Evolutionary conservation across 257 asterid genomes (phyloP), one percentile per base, ranked within the genome.

Genomic region (Solanum clarkiae): DNA sequence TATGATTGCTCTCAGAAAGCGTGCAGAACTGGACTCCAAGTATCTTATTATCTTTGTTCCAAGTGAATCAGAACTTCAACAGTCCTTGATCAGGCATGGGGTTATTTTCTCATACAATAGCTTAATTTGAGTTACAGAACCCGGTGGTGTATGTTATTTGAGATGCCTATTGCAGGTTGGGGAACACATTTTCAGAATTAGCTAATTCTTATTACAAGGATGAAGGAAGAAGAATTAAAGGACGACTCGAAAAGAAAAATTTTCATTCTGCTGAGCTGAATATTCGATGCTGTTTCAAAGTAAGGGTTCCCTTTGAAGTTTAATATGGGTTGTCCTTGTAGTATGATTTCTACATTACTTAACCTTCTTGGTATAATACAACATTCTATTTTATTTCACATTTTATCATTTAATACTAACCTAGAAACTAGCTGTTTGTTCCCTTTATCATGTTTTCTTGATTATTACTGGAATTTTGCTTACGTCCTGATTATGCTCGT

Each of bases 231-330:
- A 90, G 94, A 90, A 86, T 94, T 82, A 97, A 93, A 92, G 86
- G 91, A 82, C 97, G 98, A 2, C 86, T 95, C 80, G 99, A 97
- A 82, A 94, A 80, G 93, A 97, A 92, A 89, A 94, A 82, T 85
- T 89, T 88, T 86, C 85, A 89, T 88, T 91, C 98, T 32, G 54
- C 89, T 54, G 99, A 97, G 91, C 91, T 95, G 83, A 89, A 93
- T 89, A 94, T 97, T 60, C 95, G 98, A 74, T 94, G 93, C 88
- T 90, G 97, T 90, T 97, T 97, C 90, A 97, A 97, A 88, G 99
- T 97, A 90, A 89, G 92, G 66, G 40, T 68, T 80, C 84, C 82
- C 75, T 85, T 66, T 84, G 63, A 18, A 17, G 70, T 68, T 53
- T 44, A 18, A 65, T 88, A 24, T 53, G 47, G 29, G 26, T 26